A percentile compares a stretch with the other conserved stretches of the same genome.
Evolutionary conservation across 2,329 filamentous ascomycete species (phyloP).

Genomic region (Trichophyton equinum): DNA sequence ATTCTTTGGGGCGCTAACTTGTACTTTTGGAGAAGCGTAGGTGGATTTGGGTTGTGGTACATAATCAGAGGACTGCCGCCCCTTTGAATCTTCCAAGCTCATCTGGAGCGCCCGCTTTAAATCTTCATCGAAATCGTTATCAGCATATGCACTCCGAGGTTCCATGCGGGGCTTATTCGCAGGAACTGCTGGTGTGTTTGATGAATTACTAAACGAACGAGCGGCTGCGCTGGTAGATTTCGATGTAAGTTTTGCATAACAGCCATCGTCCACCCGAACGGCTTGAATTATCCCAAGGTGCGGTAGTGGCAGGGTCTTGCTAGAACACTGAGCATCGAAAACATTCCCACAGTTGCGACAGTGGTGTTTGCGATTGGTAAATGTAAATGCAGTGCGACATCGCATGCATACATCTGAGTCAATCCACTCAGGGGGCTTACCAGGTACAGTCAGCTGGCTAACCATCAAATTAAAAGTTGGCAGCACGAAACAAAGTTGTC

Average conservation of each 20-base stretch:
- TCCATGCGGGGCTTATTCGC: constrained; percentile 72
- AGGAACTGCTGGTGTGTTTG: constrained; percentile 32
- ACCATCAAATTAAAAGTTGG: background rate
- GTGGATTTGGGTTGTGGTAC: constrained; percentile 42
- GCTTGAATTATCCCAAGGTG: constrained; percentile 85
- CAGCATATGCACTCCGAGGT: constrained; percentile 73
- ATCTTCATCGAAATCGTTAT: constrained; percentile 89
- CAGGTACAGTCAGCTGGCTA: background rate
- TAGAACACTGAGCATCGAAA: constrained; percentile 90
- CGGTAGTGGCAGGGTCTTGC: constrained; percentile 74
- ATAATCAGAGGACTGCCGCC: constrained; percentile 57
- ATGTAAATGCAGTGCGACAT: constrained; percentile 87
- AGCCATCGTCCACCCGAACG: constrained; percentile 91
- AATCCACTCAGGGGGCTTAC: constrained; percentile 90
- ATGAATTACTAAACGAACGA: constrained; percentile 25
- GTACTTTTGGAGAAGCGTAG: constrained; percentile 31
- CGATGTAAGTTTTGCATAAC: constrained; percentile 76
- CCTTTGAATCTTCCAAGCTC: constrained; percentile 88
- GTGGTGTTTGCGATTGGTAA: constrained; percentile 97
- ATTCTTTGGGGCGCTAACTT: constrained; percentile 24
- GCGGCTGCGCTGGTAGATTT: constrained; percentile 34
- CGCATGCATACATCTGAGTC: constrained; percentile 99
- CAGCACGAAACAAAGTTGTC: background rate
- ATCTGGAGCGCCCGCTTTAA: constrained; percentile 87
- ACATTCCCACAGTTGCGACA: constrained; percentile 96